Evolutionary conservation across 257 asterid genomes (phyloP).

Genomic region (Ilex asprella): DNA sequence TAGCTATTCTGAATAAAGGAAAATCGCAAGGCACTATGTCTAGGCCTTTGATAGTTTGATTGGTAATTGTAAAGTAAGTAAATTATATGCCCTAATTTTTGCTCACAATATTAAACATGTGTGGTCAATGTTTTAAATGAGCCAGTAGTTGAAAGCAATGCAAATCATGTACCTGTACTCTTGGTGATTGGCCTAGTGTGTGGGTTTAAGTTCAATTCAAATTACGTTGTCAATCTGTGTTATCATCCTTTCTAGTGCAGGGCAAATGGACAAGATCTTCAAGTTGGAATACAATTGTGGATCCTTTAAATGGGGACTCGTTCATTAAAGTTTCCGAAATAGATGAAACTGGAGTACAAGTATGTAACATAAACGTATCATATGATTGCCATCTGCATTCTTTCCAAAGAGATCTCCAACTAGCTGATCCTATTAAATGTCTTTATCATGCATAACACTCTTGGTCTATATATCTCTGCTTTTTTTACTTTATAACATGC

Average conservation of each 20-base stretch:
- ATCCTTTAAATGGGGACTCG: constrained; percentile 89
- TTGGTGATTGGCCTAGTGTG: too few relatives aligned
- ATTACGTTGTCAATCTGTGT: constrained; percentile 2
- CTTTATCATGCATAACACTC: too few relatives aligned
- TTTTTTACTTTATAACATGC: not conserved
- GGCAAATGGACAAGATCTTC: constrained; percentile 75
- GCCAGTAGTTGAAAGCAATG: too few relatives aligned
- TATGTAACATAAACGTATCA: constrained; percentile 9
- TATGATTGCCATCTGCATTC: not conserved
- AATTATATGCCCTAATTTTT: too few relatives aligned
- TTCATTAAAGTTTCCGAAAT: constrained; percentile 84
- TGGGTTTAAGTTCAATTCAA: not conserved
- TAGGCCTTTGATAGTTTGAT: too few relatives aligned
- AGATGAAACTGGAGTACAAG: constrained; percentile 68
- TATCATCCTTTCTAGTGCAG: constrained; percentile 49
- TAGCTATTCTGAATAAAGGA: too few relatives aligned
- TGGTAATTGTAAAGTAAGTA: too few relatives aligned
- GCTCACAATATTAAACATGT: too few relatives aligned
- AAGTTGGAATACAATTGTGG: constrained; percentile 57
- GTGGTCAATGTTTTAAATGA: too few relatives aligned
- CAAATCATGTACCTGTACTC: too few relatives aligned
- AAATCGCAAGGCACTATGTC: too few relatives aligned
- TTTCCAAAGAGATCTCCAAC: not conserved
- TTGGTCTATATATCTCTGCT: not conserved
- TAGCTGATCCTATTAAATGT: too few relatives aligned